Evolutionary conservation across 225 moss, liverwort and hornwort genomes (phyloP), one percentile per base, ranked within the genome.

Genomic region (Asterella californica): DNA sequence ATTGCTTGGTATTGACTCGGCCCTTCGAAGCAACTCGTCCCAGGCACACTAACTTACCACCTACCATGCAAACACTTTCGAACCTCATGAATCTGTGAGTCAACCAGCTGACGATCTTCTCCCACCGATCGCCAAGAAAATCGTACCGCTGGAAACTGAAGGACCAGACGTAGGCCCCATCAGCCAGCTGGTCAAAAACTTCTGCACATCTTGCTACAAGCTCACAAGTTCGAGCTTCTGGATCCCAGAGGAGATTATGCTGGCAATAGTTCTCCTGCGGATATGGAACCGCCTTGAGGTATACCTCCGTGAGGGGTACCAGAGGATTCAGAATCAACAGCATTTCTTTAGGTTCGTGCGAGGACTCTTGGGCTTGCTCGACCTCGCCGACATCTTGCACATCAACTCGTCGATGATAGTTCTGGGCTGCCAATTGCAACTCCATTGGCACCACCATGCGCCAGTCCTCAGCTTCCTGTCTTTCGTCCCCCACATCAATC

Each of bases 231-330:
- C 36, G 42, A 18, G 22, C 17, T 29, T 70, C 22, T 2, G 69
- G 69, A 27, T 70, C 69, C 69, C 69, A 70, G 21, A 70, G 9
- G 42, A 70, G 37, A 22, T 70, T 34, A 42, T 70, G 69, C 34
- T 70, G 36, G 69, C 36, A 37, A 29, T 37, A 37, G 24, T 70
- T 37, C 36, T 70, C 36, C 12, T 70, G 36, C 10, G 32, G 42
- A 42, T 17, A 70, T 36, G 69, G 69, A 34, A 70, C 36, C 36
- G 69, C 42, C 69, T 18, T 36, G 37, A 70, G 22, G 69, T 42
- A 37, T 9, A 5, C 37, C 7, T 70, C 37, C n/a, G 19, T 61
- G 0, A 6, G 61, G 0, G 61, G 61, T 34, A 32, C 36, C 69
- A 70, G 34, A 4, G 69, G 69, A 27, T 70, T 70, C 69, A 70